Evolutionary conservation across 345 rosid genomes (phyloP).

Genomic region (Aquilaria yunnanensis): DNA sequence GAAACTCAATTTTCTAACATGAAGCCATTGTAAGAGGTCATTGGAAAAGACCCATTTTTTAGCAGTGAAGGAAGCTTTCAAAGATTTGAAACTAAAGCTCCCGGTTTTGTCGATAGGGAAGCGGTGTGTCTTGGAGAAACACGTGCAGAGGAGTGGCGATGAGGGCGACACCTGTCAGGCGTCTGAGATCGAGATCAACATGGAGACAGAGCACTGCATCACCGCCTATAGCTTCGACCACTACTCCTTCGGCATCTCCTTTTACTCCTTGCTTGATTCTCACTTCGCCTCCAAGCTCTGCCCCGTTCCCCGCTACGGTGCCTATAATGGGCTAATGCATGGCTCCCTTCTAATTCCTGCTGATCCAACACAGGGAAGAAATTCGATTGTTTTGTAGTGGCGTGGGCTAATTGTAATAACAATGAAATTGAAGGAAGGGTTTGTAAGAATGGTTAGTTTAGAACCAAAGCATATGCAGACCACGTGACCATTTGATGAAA

Average conservation of each 20-base stretch:
- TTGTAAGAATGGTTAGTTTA: too few species aligned
- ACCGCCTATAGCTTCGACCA: slow-evolving; percentile 68
- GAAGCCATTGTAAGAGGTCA: too few species aligned
- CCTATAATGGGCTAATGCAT: slow-evolving; percentile 7
- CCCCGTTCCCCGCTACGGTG: slow-evolving; percentile 59
- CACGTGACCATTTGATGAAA: too few species aligned
- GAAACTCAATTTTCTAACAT: too few species aligned
- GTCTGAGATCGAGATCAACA: slow-evolving; percentile 62
- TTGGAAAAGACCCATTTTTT: too few species aligned
- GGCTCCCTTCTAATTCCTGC: too few species aligned
- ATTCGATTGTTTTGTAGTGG: too few species aligned
- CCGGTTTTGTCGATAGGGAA: slow-evolving; percentile 68
- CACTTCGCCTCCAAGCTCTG: slow-evolving; percentile 57
- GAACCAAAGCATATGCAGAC: too few species aligned
- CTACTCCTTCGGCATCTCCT: slow-evolving; percentile 70
- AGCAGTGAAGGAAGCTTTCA: too few species aligned
- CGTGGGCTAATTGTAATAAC: too few species aligned
- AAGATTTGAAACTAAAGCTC: slow-evolving; percentile 8
- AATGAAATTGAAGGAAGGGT: too few species aligned
- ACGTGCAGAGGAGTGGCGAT: slow-evolving; percentile 46
- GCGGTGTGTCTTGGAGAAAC: slow-evolving; percentile 75
- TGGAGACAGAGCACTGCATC: slow-evolving; percentile 68
- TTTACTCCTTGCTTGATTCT: slow-evolving; percentile 71
- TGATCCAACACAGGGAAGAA: too few species aligned
- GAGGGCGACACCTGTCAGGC: slow-evolving; percentile 52